These are phyloP conservation scores for Arthrobotrys sinensis DNA, from an alignment of 2,329 filamentous ascomycete species.

Conservation along the genomic window DNA sequence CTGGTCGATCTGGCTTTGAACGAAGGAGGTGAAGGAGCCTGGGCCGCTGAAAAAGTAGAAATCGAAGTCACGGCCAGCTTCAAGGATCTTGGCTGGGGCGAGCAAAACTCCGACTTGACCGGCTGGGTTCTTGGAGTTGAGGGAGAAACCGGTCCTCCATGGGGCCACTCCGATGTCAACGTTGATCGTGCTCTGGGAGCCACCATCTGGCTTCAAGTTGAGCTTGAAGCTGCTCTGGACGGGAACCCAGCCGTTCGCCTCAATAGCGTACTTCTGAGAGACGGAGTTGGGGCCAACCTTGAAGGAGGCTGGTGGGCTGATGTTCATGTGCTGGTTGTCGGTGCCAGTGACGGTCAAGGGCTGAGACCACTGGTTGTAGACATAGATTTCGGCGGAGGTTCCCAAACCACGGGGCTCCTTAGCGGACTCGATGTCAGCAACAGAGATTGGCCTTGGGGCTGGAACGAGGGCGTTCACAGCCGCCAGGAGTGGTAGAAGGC, in stretches of 20 bases:
- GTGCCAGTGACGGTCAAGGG: conserved; percentile 22
- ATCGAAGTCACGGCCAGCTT: conserved; percentile 53
- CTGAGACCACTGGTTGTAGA: conserved; percentile 48
- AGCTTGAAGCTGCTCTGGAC: conserved; percentile 52
- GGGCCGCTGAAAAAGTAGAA: conserved; percentile 49
- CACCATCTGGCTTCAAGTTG: conserved; percentile 30
- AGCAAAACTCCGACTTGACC: conserved; percentile 44
- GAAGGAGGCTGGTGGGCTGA: conserved; percentile 27
- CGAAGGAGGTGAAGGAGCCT: conserved; percentile 37
- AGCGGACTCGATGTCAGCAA: conserved; percentile 6
- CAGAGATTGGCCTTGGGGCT: conserved; percentile 34
- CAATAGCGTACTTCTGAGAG: conserved; percentile 31
- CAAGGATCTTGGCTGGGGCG: conserved; percentile 57
- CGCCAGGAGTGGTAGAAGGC: conserved; percentile 51
- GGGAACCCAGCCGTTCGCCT: conserved; percentile 53
- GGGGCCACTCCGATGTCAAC: conserved; percentile 44
- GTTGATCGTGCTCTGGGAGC: conserved; percentile 39
- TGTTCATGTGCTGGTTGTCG: conserved; percentile 36
- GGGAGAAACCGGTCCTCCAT: conserved; percentile 36
- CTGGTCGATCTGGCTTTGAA: conserved; percentile 43
- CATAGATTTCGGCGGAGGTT: conserved; percentile 45
- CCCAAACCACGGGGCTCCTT: conserved; percentile 39
- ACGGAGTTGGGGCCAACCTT: conserved; percentile 27
- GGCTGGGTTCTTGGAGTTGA: conserved; percentile 26
- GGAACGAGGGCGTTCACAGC: conserved; percentile 52